These are phyloP conservation scores for Haplosporangium sp. DNA, from an alignment of 371 early-diverging fungal species.

Conservation along the genomic window DNA sequence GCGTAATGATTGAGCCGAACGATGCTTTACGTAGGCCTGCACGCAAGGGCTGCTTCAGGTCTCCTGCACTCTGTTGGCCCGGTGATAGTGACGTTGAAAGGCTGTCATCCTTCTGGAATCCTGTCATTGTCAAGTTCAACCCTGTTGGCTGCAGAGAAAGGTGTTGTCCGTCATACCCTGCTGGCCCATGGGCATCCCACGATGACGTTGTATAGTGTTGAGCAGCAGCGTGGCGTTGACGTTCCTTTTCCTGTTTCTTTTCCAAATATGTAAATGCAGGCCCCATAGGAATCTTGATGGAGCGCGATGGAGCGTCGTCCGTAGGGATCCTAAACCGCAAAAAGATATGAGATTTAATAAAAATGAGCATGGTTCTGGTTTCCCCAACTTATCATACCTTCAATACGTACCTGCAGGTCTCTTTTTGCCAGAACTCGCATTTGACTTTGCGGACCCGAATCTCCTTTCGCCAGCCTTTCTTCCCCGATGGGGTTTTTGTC, in stretches of 20 bases:
- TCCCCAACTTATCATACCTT: neutral
- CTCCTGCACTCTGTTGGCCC: no score
- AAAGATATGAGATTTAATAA: neutral
- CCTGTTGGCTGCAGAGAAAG: neutral
- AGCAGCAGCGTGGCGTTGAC: neutral
- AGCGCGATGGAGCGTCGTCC: slow-evolving; percentile 12
- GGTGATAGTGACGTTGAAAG: neutral
- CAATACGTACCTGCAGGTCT: slow-evolving; percentile 31
- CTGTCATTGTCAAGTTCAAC: neutral
- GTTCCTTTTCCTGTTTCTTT: slow-evolving; percentile 23
- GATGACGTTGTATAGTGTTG: neutral
- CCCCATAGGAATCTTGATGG: slow-evolving; percentile 21
- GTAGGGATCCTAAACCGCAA: slow-evolving; percentile 13
- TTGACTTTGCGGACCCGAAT: slow-evolving; percentile 43
- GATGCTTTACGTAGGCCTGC: neutral
- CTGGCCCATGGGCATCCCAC: neutral
- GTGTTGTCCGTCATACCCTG: neutral
- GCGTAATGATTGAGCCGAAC: neutral
- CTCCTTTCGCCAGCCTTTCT: slow-evolving; percentile 33
- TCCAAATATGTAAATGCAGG: slow-evolving; percentile 34
- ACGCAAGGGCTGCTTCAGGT: neutral
- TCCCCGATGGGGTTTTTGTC: neutral
- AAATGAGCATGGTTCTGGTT: neutral
- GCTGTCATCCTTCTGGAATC: neutral
- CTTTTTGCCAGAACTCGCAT: slow-evolving; percentile 55